These are phyloP conservation scores for Cladophialophora bantiana DNA, from an alignment of 2,329 filamentous ascomycete genomes.

Conservation along the genomic window DNA sequence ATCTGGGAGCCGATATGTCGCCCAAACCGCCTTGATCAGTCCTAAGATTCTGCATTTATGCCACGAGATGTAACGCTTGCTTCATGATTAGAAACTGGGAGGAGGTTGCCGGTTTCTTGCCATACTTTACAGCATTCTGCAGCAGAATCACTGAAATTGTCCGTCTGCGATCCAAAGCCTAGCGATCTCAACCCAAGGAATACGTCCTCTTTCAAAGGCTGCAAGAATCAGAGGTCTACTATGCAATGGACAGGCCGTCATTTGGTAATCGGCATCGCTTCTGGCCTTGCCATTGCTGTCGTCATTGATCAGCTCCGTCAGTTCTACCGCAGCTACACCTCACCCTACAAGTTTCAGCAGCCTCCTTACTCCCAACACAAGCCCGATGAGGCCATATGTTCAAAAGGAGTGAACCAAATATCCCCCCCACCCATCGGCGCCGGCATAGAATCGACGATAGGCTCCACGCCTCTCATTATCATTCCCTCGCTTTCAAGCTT, in stretches of 20 bases:
- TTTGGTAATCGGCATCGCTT: constrained; percentile 50
- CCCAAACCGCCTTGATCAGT: too few relatives aligned
- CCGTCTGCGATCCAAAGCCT: neutral
- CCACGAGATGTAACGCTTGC: neutral
- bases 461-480: constrained; percentile 86
- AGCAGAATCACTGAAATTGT: neutral
- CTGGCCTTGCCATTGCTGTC: constrained; percentile 45
- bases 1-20: too few relatives aligned
- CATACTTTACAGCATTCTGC: neutral
- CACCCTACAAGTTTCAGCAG: neutral
- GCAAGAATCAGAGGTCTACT: neutral
- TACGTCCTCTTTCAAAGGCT: neutral
- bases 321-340: constrained; percentile 1
- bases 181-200: neutral
- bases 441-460: constrained; percentile 90
- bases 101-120: neutral
- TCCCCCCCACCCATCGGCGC: constrained; percentile 16
- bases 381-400: constrained; percentile 1
- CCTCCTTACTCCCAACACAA: neutral
- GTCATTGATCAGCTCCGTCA: constrained; percentile 32
- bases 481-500: constrained; percentile 85
- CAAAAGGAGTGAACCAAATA: neutral
- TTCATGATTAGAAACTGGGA: neutral
- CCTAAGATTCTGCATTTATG: neutral
- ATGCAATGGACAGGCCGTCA: constrained; percentile 45